Conservation (phyloP, 2,329 filamentous ascomycete genomes). For the Xylaria sp. region DNA sequence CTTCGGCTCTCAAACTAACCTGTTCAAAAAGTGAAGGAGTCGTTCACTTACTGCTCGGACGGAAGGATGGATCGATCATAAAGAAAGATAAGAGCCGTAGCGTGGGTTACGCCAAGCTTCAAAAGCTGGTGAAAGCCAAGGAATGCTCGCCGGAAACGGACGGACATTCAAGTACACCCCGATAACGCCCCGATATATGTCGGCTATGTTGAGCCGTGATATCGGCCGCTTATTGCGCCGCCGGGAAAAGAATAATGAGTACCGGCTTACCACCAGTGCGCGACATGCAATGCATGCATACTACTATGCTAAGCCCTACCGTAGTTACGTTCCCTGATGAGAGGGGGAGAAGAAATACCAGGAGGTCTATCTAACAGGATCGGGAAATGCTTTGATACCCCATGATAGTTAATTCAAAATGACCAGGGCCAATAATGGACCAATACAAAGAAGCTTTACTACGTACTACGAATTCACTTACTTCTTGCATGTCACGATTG, state of each 20-base stretch:
- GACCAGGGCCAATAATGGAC: constrained; percentile 1
- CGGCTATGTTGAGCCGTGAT: constrained; percentile 19
- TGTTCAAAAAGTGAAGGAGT: constrained; percentile 49
- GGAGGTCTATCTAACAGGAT: not conserved
- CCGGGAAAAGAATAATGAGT: constrained; percentile 4
- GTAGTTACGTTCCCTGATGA: constrained; percentile 1
- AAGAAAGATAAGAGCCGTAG: not conserved
- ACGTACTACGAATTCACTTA: not conserved
- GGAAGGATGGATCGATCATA: not conserved
- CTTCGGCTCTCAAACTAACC: constrained; percentile 53
- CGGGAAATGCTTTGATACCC: constrained; percentile 9
- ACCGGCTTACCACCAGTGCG: not conserved
- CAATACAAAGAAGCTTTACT: not conserved
- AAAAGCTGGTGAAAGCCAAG: not conserved
- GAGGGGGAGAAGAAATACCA: not conserved
- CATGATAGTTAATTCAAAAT: not conserved
- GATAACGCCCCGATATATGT: not conserved
- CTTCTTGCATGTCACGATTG: not conserved
- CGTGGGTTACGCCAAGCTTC: not conserved
- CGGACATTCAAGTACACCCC: not conserved
- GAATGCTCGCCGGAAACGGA: constrained; percentile 11
- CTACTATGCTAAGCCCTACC: not conserved
- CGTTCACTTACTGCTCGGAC: not conserved
- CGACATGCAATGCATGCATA: not conserved
- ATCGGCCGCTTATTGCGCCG: constrained; percentile 24